These are phyloP conservation scores for Pontederia paniculata DNA, from an alignment of 176 grass and related monocot genomes.

Conservation along the genomic window DNA sequence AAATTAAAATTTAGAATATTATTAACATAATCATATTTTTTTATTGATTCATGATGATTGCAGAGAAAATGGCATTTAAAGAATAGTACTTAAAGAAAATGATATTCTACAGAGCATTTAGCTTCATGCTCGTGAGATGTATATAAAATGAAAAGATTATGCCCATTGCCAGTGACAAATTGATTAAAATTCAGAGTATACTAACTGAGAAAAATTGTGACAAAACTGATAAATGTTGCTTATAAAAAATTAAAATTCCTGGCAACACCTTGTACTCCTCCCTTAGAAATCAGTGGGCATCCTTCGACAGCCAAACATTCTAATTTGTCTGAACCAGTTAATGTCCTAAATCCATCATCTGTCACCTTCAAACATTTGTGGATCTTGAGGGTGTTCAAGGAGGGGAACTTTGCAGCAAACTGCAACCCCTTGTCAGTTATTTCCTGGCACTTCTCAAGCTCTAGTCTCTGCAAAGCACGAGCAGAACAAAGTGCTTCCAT, in stretches of 20 bases:
- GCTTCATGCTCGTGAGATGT: no score
- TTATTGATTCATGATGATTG: no score
- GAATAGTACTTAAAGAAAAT: no score
- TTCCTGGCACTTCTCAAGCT: slow-evolving; percentile 31
- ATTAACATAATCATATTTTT: no score
- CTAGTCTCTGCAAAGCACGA: slow-evolving; percentile 31
- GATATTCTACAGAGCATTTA: no score
- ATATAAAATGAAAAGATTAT: no score
- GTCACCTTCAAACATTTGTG: slow-evolving; percentile 27
- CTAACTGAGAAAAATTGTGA: not conserved
- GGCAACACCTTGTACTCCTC: slow-evolving; percentile 32
- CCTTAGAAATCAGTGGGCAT: slow-evolving; percentile 29
- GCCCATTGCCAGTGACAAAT: no score
- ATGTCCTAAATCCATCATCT: slow-evolving; percentile 20
- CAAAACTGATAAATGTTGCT: slow-evolving; percentile 8
- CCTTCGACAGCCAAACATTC: slow-evolving; percentile 29
- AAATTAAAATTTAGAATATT: no score
- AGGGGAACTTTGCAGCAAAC: slow-evolving; percentile 1
- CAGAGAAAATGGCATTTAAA: no score
- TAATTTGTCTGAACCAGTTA: slow-evolving; percentile 26
- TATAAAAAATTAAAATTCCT: slow-evolving; percentile 23
- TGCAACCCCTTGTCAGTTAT: slow-evolving; percentile 33
- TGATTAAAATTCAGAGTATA: no score
- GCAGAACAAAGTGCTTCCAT: slow-evolving; percentile 28
- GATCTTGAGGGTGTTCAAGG: slow-evolving; percentile 34